Conservation (phyloP, 2,329 filamentous ascomycete species). For the Colletotrichum navitas region DNA sequence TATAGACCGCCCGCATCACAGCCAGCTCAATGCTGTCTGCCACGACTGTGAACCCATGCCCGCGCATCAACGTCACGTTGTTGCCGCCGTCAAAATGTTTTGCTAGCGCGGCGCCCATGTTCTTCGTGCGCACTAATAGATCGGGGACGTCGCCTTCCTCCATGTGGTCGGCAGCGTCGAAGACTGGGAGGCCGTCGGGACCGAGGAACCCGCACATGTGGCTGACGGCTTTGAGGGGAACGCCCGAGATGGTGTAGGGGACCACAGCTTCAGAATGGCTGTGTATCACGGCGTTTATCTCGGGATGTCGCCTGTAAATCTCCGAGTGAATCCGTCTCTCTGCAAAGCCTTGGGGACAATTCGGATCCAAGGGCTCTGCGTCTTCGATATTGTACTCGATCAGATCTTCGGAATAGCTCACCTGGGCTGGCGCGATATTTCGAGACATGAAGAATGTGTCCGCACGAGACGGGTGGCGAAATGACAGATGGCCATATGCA, state of each 20-base stretch:
- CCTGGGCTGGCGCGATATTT: constrained; percentile 60
- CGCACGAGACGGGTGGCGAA: constrained; percentile 61
- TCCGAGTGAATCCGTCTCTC: constrained; percentile 63
- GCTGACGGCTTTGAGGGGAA: constrained; percentile 55
- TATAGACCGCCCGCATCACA: constrained; percentile 59
- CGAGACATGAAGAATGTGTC: constrained; percentile 62
- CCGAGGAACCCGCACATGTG: constrained; percentile 61
- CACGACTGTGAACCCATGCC: constrained; percentile 58
- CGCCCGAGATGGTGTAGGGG: constrained; percentile 56
- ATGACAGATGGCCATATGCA: constrained; percentile 67
- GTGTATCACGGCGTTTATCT: constrained; percentile 57
- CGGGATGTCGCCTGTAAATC: constrained; percentile 56
- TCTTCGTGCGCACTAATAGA: constrained; percentile 53
- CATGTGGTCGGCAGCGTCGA: constrained; percentile 49
- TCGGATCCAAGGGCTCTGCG: constrained; percentile 55
- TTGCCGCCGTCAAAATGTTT: constrained; percentile 48
- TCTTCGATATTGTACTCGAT: constrained; percentile 60
- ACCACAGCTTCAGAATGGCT: constrained; percentile 58
- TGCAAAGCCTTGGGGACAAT: constrained; percentile 54
- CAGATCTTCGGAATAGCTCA: constrained; percentile 58
- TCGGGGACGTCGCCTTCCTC: constrained; percentile 48
- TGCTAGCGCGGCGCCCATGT: constrained; percentile 53
- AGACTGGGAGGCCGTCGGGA: constrained; percentile 48
- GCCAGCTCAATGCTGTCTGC: constrained; percentile 54
- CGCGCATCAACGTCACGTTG: constrained; percentile 58